Base-by-base conservation (phyloP, 257 asterid genomes). In the Jaltomata sinuosa region DNA sequence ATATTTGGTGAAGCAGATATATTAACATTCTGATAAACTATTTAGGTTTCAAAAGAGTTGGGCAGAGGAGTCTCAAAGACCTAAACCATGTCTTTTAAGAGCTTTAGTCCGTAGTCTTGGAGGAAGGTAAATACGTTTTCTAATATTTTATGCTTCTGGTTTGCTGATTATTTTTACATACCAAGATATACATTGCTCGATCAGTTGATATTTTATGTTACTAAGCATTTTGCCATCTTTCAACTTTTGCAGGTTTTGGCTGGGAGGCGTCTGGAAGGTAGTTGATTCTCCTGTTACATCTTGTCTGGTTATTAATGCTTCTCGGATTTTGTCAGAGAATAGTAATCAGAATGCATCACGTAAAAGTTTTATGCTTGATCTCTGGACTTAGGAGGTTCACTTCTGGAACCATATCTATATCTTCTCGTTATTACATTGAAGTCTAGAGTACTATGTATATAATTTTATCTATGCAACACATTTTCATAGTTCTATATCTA, bases 261-360 rank as follows among this genome's bases (percentile, higher is more conserved):
- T 92, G 92, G 99, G 99, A 88, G 99, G 98, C 92, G 90, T 97
- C 89, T 97, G 97, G 97, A 97, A 97, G 98, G 99, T 95, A 90
- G 45, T 82, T 64, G 81, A 84, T 85, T 34, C 77, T 88, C 79
- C 25, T 71, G 86, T 83, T 81, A 14, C 59, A n/a, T 83, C 38
- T 19, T 76, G n/a, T 29, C 5, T 76, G 81, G 27, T 27, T 47
- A 14, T 15, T 49, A 27, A 16, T 27, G 49, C 27, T 27, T 47
- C 25, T 27, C 10, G 61, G 27, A 49, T 76, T 71, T 49, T 27
- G 1, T 27, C 61, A 15, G 25, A 38, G 32, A 40, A 76, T 49
- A 47, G 47, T 76, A 76, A 47, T 27, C 61, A 76, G 18, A 27
- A 45, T 49, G 42, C 42, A 76, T 16, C 81, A 47, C 9, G 42